A percentile compares a stretch with the other conserved stretches of the same genome.
phyloP scores from a whole-genome alignment of 2,329 filamentous ascomycete species.

The Teratosphaeria epicoccoides region DNA sequence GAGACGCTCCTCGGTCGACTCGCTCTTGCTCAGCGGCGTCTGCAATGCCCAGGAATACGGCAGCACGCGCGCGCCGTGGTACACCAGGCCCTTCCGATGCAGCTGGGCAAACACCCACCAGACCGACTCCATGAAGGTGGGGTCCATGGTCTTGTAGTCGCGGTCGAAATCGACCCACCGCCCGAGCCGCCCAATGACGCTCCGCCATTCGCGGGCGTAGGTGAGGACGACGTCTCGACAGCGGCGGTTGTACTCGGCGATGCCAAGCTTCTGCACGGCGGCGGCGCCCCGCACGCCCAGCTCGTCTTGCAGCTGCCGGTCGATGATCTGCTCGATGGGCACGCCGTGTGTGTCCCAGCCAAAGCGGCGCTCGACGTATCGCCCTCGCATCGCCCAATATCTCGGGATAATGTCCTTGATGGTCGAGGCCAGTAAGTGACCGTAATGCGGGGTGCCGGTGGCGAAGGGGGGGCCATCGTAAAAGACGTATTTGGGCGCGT shows the following conservation, averaged over 20 bases:
- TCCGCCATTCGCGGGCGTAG: constrained; percentile 75
- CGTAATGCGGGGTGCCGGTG: constrained; percentile 54
- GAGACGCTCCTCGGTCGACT: constrained; percentile 90
- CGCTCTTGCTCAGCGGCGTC: constrained; percentile 85
- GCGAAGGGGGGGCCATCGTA: constrained; percentile 59
- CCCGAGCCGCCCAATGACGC: constrained; percentile 76
- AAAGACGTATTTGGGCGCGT: constrained; percentile 79
- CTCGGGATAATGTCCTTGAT: constrained; percentile 96
- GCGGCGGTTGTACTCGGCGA: constrained; percentile 83
- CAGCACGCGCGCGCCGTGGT: constrained; percentile 86
- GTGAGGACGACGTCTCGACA: constrained; percentile 90
- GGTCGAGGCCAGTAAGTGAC: constrained; percentile 77
- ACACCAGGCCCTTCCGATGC: constrained; percentile 80
- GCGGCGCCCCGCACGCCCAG: constrained; percentile 78
- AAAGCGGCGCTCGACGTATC: constrained; percentile 82
- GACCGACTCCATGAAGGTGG: constrained; percentile 87
- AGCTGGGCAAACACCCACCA: constrained; percentile 97
- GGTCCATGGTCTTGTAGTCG: constrained; percentile 96
- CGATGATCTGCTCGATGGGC: constrained; percentile 93
- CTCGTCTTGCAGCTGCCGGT: constrained; percentile 58
- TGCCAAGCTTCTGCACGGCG: constrained; percentile 74
- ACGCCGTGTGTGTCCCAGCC: constrained; percentile 95
- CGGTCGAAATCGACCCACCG: constrained; percentile 98
- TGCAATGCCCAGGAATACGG: constrained; percentile 86
- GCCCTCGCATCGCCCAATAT: constrained; percentile 96